These are phyloP conservation scores for Gamarada debralockiae DNA, from an alignment of 495 filamentous ascomycete genomes.

Conservation along the genomic window DNA sequence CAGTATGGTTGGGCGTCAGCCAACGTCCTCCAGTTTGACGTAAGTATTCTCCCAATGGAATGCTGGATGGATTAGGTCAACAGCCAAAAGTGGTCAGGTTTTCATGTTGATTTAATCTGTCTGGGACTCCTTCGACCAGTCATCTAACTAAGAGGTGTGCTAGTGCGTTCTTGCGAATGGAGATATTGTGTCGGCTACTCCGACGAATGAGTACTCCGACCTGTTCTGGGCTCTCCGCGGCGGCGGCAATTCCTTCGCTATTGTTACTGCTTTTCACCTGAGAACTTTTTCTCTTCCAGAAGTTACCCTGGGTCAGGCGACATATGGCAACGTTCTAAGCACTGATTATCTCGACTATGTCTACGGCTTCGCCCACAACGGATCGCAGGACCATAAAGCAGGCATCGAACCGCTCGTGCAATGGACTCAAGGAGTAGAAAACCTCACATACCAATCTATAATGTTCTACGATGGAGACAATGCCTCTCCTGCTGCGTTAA, in stretches of 20 bases:
- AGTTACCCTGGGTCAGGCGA: background rate
- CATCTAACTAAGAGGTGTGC: too few species aligned
- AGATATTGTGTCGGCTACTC: conserved; percentile 41
- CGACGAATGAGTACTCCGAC: conserved; percentile 36
- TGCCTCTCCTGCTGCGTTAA: conserved; percentile 7
- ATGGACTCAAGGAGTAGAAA: background rate
- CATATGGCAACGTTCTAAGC: background rate
- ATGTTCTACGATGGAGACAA: background rate
- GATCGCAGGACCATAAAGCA: background rate
- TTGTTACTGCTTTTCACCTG: conserved; percentile 49
- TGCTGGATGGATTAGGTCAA: too few species aligned
- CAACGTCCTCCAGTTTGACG: conserved; percentile 36
- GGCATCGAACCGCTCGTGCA: background rate
- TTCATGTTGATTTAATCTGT: background rate
- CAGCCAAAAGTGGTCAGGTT: background rate
- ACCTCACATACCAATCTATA: background rate
- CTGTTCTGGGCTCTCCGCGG: conserved; percentile 48
- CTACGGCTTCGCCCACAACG: background rate
- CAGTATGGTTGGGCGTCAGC: conserved; percentile 30
- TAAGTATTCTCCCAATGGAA: background rate
- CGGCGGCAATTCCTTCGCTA: conserved; percentile 45
- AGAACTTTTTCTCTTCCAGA: background rate
- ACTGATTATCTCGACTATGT: background rate
- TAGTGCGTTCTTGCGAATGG: conserved; percentile 51
- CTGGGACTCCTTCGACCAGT: conserved; percentile 11